Conservation (phyloP, 257 asterid genomes). For the Rubia yunnanensis region DNA sequence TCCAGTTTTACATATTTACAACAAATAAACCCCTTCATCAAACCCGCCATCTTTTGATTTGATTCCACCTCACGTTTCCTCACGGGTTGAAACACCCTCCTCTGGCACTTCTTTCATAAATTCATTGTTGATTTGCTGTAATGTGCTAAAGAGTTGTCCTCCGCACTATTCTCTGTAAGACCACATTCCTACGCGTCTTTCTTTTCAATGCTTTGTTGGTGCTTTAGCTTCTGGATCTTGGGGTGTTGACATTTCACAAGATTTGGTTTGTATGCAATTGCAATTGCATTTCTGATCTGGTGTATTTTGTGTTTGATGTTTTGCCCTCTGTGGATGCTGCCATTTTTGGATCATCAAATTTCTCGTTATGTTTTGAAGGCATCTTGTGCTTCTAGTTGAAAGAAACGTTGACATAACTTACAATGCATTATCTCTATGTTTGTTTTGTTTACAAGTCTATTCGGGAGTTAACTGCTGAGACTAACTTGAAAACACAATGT, state of each 20-base stretch:
- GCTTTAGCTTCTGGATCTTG: slow-evolving; percentile 4
- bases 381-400: not conserved
- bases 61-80: slow-evolving; percentile 12
- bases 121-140: slow-evolving; percentile 1
- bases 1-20: not conserved
- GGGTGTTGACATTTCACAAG: not conserved
- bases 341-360: not conserved
- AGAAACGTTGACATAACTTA: not conserved
- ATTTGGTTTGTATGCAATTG: not conserved
- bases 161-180: slow-evolving; percentile 1
- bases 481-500: not conserved
- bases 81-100: not conserved
- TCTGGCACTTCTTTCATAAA: not conserved
- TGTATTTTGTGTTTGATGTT: not conserved
- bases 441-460: no score
- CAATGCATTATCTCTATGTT: not conserved
- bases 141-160: slow-evolving; percentile 6
- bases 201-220: not conserved
- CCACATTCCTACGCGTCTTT: slow-evolving; percentile 4
- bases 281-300: not conserved
- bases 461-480: not conserved
- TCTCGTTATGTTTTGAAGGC: not conserved
- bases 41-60: slow-evolving; percentile 1
- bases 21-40: not conserved
- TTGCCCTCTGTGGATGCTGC: not conserved